Evolutionary conservation across 306 rosid species (phyloP).

Genomic region (Abrus precatorius): DNA sequence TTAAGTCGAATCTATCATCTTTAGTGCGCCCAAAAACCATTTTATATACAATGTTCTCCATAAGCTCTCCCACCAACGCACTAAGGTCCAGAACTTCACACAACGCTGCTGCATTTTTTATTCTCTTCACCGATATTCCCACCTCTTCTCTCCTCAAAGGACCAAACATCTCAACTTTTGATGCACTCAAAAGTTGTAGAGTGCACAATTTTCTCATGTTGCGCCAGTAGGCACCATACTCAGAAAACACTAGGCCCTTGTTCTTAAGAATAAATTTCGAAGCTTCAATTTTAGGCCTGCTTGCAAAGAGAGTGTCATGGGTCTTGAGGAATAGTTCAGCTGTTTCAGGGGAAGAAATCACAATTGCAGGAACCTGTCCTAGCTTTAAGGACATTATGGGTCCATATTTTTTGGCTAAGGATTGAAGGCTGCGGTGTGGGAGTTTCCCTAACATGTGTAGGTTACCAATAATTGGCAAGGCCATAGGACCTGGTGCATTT

Average conservation of each 20-base stretch:
- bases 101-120: neutral
- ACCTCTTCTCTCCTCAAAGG: constrained; percentile 44
- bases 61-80: neutral
- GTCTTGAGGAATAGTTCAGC: constrained; percentile 66
- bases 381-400: constrained; percentile 55
- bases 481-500: constrained; percentile 55
- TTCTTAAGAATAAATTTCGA: neutral
- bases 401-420: constrained; percentile 52
- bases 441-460: constrained; percentile 57
- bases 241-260: constrained; percentile 25
- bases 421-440: constrained; percentile 46
- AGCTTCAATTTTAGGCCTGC: constrained; percentile 24
- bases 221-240: constrained; percentile 53
- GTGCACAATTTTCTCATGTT: constrained; percentile 45
- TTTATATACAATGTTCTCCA: neutral
- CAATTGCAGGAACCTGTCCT: constrained; percentile 47
- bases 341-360: constrained; percentile 50
- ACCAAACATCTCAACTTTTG: constrained; percentile 40
- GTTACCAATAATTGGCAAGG: constrained; percentile 54
- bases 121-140: neutral
- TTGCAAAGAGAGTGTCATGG: constrained; percentile 48
- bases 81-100: constrained; percentile 40
- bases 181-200: constrained; percentile 25
- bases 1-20: constrained; percentile 25
- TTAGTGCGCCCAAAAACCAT: constrained; percentile 18